phyloP scores from a whole-genome alignment of 2,329 filamentous ascomycete species.

The Ophiobolus disseminans region DNA sequence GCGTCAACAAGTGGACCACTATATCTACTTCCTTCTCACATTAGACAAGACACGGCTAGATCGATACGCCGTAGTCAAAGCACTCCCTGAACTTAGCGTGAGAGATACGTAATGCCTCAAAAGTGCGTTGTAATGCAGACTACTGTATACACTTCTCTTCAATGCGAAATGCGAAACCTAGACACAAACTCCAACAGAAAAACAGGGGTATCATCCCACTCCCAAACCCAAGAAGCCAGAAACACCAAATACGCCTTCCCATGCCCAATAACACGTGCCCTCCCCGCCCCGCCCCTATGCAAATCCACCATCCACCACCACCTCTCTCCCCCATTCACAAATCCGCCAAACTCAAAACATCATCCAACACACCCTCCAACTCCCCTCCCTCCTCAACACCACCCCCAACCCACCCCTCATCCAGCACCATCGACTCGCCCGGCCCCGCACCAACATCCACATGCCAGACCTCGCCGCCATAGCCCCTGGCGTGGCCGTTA shows the following conservation, averaged over 20 bases:
- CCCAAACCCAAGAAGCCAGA: too few relatives aligned
- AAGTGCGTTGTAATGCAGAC: too few relatives aligned
- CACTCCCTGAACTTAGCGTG: too few relatives aligned
- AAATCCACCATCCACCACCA: not conserved
- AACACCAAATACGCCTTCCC: too few relatives aligned
- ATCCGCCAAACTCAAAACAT: conserved; percentile 41
- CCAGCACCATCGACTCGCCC: conserved; percentile 28
- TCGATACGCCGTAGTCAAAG: too few relatives aligned
- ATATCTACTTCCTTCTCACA: too few relatives aligned
- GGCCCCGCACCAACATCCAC: conserved; percentile 31
- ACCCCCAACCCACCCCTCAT: conserved; percentile 52
- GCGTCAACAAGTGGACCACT: too few relatives aligned
- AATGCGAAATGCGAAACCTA: not conserved
- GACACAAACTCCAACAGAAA: not conserved
- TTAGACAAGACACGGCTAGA: too few relatives aligned
- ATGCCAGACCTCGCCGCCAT: conserved; percentile 17
- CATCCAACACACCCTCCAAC: conserved; percentile 50
- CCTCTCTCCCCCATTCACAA: conserved; percentile 11
- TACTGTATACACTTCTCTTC: too few relatives aligned
- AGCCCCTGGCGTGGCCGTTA: conserved; percentile 11
- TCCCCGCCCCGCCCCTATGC: too few relatives aligned
- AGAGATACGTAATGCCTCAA: too few relatives aligned
- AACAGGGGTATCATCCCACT: conserved; percentile 27
- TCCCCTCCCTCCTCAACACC: conserved; percentile 37
- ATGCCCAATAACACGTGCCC: too few relatives aligned